A percentile compares a stretch with the other conserved stretches of the same genome.
These are phyloP conservation scores for Paxillus rubicundulus DNA, from an alignment of 768 basidiomycete genomes.

Conservation along the genomic window DNA sequence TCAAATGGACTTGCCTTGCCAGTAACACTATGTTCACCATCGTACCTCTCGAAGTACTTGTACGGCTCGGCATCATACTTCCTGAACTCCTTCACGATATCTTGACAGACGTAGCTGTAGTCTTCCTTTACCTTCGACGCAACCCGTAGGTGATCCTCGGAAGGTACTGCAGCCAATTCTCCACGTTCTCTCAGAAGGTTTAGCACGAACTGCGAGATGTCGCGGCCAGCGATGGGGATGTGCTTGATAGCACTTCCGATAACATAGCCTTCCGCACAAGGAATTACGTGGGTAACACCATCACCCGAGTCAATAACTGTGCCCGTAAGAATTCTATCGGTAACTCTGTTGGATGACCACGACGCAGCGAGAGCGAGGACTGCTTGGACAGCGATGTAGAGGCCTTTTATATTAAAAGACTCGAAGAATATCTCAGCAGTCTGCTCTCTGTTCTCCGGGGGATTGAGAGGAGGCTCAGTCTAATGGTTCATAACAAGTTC, in stretches of 20 bases:
- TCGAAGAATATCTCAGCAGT: constrained; percentile 99
- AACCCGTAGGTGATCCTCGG: constrained; percentile 90
- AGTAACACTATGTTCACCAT: constrained; percentile 91
- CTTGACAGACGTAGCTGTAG: constrained; percentile 97
- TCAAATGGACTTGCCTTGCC: constrained; percentile 60
- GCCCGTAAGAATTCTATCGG: constrained; percentile 89
- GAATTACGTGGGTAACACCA: constrained; percentile 98
- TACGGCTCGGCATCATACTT: constrained; percentile 97
- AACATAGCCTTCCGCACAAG: constrained; percentile 95
- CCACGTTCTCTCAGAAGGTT: constrained; percentile 95
- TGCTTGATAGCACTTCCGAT: constrained; percentile 99
- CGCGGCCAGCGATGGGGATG: constrained; percentile 96
- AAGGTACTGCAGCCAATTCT: constrained; percentile 85
- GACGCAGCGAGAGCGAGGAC: constrained; percentile 97
- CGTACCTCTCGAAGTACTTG: constrained; percentile 91
- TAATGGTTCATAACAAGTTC: constrained; percentile 28
- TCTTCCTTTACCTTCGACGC: constrained; percentile 97
- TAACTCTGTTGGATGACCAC: constrained; percentile 89
- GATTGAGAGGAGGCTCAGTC: constrained; percentile 99
- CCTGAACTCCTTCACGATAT: constrained; percentile 97
- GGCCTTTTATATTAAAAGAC: constrained; percentile 97
- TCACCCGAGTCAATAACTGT: constrained; percentile 99
- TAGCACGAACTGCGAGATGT: constrained; percentile 95
- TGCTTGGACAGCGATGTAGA: constrained; percentile 98
- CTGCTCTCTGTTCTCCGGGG: constrained; percentile 98